These are phyloP conservation scores for Exserohilum rostratum DNA, from an alignment of 2,329 filamentous ascomycete species.

Conservation along the genomic window DNA sequence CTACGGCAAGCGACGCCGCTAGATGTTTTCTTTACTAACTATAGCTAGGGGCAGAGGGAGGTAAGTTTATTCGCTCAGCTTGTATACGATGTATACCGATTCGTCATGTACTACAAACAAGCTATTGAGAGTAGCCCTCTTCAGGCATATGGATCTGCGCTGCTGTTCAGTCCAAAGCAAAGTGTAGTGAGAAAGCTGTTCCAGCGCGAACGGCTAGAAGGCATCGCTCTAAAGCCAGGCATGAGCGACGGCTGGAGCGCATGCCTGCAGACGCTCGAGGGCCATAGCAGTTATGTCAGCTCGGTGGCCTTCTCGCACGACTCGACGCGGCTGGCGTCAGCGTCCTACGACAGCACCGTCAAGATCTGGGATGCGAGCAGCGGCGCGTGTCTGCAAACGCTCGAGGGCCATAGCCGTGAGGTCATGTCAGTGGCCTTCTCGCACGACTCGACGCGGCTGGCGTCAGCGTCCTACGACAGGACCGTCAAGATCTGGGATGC, in stretches of 20 bases:
- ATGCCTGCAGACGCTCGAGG: too few species aligned
- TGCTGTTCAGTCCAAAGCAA: neutral
- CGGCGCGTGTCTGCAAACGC: too few species aligned
- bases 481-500: neutral
- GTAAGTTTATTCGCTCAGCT: neutral
- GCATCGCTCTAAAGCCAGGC: neutral
- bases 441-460: constrained; percentile 4
- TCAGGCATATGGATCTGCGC: neutral
- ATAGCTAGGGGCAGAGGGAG: neutral
- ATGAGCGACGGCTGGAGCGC: neutral
- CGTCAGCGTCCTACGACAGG: constrained; percentile 11
- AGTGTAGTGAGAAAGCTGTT: neutral
- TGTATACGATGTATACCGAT: neutral
- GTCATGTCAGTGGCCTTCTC: too few species aligned
- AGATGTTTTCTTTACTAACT: neutral
- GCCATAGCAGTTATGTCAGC: too few species aligned
- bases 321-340: too few species aligned
- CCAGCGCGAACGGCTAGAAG: neutral
- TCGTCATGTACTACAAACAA: neutral
- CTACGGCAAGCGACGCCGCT: neutral
- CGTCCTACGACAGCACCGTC: too few species aligned
- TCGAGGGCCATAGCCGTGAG: too few species aligned
- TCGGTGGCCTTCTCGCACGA: too few species aligned
- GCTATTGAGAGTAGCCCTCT: neutral
- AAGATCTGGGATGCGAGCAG: too few species aligned